phyloP scores from a whole-genome alignment of 345 rosid genomes.

The Brassica incana region DNA sequence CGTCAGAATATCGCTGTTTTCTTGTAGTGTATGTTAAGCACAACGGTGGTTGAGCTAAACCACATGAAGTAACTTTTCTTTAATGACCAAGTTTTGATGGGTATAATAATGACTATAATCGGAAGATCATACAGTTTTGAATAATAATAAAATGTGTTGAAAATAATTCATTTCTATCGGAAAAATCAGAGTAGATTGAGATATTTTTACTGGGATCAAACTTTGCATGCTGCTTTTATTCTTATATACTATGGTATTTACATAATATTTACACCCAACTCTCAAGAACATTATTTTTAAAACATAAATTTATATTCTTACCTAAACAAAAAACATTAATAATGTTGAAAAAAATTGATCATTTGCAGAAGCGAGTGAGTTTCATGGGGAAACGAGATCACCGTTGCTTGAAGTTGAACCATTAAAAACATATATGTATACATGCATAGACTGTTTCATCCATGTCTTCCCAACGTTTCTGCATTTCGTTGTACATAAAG shows the following conservation, averaged over 20 bases:
- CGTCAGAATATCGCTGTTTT: no score
- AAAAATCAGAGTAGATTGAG: constrained; percentile 1
- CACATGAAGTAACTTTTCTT: constrained; percentile 36
- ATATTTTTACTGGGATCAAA: constrained; percentile 6
- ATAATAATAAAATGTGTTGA: background rate
- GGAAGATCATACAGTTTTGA: constrained; percentile 45
- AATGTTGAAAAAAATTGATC: constrained; percentile 1
- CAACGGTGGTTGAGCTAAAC: constrained; percentile 74
- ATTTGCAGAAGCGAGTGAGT: constrained; percentile 82
- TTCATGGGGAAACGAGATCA: constrained; percentile 66
- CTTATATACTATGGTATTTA: no score
- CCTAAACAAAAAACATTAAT: background rate
- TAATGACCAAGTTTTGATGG: background rate
- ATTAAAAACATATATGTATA: background rate
- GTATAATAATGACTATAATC: background rate
- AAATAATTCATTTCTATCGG: background rate
- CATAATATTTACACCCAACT: no score
- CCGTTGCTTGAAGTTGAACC: constrained; percentile 45
- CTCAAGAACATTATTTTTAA: no score
- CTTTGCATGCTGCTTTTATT: constrained; percentile 31
- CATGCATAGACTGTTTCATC: background rate
- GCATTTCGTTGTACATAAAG: constrained; percentile 30
- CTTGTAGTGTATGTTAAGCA: constrained; percentile 86
- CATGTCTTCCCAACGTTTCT: constrained; percentile 25
- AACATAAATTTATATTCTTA: background rate